These are phyloP conservation scores for Panicum miliaceum DNA, from an alignment of 176 grass and related monocot species.

Conservation along the genomic window DNA sequence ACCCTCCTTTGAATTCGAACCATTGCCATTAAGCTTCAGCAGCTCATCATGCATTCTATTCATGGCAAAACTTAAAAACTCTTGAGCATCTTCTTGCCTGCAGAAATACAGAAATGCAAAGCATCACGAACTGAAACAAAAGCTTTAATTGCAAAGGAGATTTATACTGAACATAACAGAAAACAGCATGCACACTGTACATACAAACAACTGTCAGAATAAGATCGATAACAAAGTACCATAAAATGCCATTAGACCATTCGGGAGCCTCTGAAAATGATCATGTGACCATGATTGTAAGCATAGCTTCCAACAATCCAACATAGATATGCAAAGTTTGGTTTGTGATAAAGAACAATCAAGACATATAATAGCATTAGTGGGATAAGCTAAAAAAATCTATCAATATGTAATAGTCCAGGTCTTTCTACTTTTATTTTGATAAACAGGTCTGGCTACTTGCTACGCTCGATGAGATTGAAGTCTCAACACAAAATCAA, in stretches of 20 bases:
- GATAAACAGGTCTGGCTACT: background rate
- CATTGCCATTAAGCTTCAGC: constrained; percentile 73
- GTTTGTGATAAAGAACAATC: background rate
- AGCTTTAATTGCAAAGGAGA: background rate
- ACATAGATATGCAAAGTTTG: constrained; percentile 9
- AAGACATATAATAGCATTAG: background rate
- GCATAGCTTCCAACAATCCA: background rate
- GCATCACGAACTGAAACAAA: constrained; percentile 40
- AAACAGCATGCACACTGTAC: constrained; percentile 8
- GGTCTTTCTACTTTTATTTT: no score
- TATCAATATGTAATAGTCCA: background rate
- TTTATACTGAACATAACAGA: constrained; percentile 1
- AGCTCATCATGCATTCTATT: constrained; percentile 97
- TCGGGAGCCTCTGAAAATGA: background rate
- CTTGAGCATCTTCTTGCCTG: constrained; percentile 99
- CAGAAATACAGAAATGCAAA: constrained; percentile 54
- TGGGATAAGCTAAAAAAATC: background rate
- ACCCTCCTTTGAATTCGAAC: constrained; percentile 59
- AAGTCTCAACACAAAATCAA: background rate
- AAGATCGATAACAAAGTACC: constrained; percentile 26
- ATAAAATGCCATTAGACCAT: background rate
- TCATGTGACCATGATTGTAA: background rate
- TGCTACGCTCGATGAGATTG: constrained; percentile 20
- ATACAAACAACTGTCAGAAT: background rate
- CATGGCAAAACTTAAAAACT: constrained; percentile 91